phyloP scores from a whole-genome alignment of 768 basidiomycete species.

The Tulasnella sp. region DNA sequence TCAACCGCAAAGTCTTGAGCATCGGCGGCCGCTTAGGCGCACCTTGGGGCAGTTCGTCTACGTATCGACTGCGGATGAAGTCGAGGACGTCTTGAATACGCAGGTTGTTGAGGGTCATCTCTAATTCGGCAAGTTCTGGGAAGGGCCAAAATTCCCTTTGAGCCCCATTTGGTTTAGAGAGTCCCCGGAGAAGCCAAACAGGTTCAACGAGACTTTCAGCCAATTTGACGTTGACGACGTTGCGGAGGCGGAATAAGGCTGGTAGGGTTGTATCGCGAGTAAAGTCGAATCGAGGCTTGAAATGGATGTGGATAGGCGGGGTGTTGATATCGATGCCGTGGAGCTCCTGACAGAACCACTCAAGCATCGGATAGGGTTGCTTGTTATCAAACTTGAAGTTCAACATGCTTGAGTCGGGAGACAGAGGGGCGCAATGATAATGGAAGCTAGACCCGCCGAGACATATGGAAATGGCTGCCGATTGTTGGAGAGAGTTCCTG shows the following conservation, averaged over 20 bases:
- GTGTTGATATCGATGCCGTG: neutral
- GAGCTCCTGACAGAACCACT: neutral
- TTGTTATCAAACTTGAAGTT: neutral
- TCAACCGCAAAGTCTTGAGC: neutral
- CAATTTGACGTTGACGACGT: neutral
- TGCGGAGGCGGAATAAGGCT: neutral
- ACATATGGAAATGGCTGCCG: neutral
- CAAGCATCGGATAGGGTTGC: neutral
- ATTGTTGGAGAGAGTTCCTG: neutral
- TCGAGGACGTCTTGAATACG: neutral
- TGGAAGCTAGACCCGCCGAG: neutral
- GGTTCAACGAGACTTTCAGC: neutral
- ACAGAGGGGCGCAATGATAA: neutral
- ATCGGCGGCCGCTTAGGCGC: neutral
- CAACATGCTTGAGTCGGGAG: neutral
- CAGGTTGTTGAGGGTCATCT: neutral
- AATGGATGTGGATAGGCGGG: neutral
- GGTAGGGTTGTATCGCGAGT: neutral
- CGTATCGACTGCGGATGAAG: neutral
- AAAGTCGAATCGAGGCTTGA: neutral
- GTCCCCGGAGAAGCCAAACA: neutral
- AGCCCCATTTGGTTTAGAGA: neutral
- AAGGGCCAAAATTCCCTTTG: neutral
- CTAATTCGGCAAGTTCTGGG: neutral
- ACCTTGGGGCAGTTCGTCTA: neutral